These are phyloP conservation scores for Pyricularia pennisetigena DNA, from an alignment of 2,329 filamentous ascomycete species.

Conservation along the genomic window DNA sequence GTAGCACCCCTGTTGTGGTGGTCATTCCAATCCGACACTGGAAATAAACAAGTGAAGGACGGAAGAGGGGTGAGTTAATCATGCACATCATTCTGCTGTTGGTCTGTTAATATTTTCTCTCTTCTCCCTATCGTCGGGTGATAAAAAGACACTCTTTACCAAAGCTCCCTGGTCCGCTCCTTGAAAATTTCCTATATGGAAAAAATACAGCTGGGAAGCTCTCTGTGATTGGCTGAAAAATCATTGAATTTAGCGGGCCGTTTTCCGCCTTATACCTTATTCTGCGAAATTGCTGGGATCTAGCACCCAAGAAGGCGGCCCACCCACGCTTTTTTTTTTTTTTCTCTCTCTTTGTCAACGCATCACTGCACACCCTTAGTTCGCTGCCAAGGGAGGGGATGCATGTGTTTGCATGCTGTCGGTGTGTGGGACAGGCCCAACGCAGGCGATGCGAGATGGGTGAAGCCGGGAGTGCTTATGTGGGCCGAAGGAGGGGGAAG, in stretches of 20 bases:
- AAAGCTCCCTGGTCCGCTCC: not conserved
- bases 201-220: not conserved
- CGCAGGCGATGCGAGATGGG: not conserved
- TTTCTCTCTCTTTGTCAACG: not conserved
- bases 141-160: not conserved
- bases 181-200: not conserved
- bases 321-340: not conserved
- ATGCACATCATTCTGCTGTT: not conserved
- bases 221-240: not conserved
- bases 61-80: not conserved
- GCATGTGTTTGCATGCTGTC: not conserved
- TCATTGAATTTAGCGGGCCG: not conserved
- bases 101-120: not conserved
- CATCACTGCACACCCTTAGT: not conserved
- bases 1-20: not conserved
- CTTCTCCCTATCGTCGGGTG: not conserved
- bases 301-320: not conserved
- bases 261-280: not conserved
- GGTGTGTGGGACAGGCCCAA: not conserved
- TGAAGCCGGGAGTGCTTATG: not conserved
- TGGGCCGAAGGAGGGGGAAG: not conserved
- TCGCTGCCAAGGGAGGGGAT: not conserved
- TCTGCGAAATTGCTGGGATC: not conserved
- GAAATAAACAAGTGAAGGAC: not conserved
- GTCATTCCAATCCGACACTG: not conserved